These are phyloP conservation scores for Pseudohyphozyma bogoriensis DNA, from an alignment of 768 basidiomycete species.

Conservation along the genomic window DNA sequence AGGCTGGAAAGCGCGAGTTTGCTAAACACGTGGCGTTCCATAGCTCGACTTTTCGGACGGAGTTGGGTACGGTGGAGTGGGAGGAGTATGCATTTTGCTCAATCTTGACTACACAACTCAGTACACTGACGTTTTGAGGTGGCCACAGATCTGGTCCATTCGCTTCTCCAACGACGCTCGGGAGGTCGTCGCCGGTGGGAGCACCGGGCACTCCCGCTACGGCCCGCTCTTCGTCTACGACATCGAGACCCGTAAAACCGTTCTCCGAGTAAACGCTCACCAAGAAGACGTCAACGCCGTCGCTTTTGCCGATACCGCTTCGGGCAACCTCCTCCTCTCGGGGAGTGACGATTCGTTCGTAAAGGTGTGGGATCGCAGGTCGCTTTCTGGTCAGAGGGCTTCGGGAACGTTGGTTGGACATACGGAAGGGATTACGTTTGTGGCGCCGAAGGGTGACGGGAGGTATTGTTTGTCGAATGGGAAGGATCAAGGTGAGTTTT, in stretches of 20 bases:
- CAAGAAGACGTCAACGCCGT: conserved; percentile 82
- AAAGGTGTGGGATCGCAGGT: conserved; percentile 76
- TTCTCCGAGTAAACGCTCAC: conserved; percentile 80
- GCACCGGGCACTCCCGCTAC: neutral
- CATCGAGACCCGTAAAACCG: conserved; percentile 63
- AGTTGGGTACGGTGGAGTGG: conserved; percentile 9
- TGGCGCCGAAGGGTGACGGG: conserved; percentile 89
- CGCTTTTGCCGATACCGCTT: conserved; percentile 80
- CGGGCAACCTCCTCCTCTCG: conserved; percentile 87
- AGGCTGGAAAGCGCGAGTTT: conserved; percentile 40
- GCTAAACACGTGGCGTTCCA: too few species aligned
- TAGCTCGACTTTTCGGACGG: conserved; percentile 34
- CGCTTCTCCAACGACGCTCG: conserved; percentile 92
- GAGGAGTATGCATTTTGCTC: too few species aligned
- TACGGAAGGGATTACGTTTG: conserved; percentile 49
- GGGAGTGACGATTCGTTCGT: conserved; percentile 89
- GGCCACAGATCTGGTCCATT: conserved; percentile 82
- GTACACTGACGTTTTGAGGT: too few species aligned
- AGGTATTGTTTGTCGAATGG: conserved; percentile 90
- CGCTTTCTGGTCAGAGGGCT: conserved; percentile 53
- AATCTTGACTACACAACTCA: too few species aligned
- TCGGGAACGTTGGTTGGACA: conserved; percentile 91
- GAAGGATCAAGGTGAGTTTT: conserved; percentile 94
- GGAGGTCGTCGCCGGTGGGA: conserved; percentile 87
- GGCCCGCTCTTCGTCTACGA: conserved; percentile 60